Conservation (phyloP, 2,329 filamentous ascomycete species). For the Clarireedia sp. region DNA sequence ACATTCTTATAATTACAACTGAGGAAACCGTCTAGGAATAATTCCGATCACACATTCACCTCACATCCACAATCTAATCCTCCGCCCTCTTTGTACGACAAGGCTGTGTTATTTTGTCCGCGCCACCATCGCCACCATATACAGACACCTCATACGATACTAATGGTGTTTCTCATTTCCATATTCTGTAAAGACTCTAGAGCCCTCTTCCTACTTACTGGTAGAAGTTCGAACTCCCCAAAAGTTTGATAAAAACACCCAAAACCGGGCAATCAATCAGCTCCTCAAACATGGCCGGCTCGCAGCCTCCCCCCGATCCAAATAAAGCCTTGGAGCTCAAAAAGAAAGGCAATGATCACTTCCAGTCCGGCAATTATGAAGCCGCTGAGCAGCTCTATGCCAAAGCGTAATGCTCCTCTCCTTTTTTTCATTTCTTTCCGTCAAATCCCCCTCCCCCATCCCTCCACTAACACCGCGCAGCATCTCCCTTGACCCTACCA, state of each 20-base stretch:
- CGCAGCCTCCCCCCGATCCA: conserved; percentile 3
- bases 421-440: conserved; percentile 1
- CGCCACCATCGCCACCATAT: no score
- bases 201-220: neutral
- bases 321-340: conserved; percentile 22
- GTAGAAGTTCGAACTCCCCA: neutral
- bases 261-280: neutral
- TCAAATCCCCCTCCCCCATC: neutral
- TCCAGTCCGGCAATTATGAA: conserved; percentile 55
- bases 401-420: conserved; percentile 49
- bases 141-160: no score
- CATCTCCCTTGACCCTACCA: conserved; percentile 69
- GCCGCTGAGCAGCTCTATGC: conserved; percentile 64
- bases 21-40: no score
- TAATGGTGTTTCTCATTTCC: no score
- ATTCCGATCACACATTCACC: no score
- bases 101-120: no score
- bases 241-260: neutral
- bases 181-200: no score
- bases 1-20: no score
- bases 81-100: no score
- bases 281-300: conserved; percentile 20
- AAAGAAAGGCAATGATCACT: conserved; percentile 40
- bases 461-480: conserved; percentile 33
- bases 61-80: no score